Evolutionary conservation across 2,329 filamentous ascomycete species (phyloP).

Genomic region (Zymoseptoria crescenta): DNA sequence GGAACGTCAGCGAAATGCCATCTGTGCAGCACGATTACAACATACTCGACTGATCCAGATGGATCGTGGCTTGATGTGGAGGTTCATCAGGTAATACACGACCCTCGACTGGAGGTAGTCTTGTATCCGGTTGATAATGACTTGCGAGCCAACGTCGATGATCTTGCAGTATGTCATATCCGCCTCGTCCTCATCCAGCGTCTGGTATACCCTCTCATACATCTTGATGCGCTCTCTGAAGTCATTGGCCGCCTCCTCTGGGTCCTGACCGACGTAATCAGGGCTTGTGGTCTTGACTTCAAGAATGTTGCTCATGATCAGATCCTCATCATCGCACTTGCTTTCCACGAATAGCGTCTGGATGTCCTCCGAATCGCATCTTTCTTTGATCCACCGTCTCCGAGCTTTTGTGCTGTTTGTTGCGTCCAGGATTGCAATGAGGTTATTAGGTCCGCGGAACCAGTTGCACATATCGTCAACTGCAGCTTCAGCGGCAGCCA

Average conservation of each 20-base stretch:
- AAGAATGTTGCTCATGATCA: conserved; percentile 97
- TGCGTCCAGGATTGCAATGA: conserved; percentile 90
- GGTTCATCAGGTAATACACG: conserved; percentile 97
- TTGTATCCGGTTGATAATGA: conserved; percentile 95
- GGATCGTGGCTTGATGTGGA: conserved; percentile 91
- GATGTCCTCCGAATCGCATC: conserved; percentile 61
- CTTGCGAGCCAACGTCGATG: conserved; percentile 89
- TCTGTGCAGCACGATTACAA: neutral
- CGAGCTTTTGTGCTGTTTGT: conserved; percentile 92
- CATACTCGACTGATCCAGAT: conserved; percentile 79
- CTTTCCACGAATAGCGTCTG: conserved; percentile 95
- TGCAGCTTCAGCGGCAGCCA: conserved; percentile 82
- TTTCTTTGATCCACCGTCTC: conserved; percentile 82
- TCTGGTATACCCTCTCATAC: conserved; percentile 95
- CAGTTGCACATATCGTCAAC: conserved; percentile 89
- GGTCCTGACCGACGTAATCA: conserved; percentile 90
- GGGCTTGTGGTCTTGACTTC: conserved; percentile 88
- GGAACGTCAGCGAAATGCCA: conserved; percentile 4
- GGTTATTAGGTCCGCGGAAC: conserved; percentile 69
- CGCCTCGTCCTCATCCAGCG: conserved; percentile 80
- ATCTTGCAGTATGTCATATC: conserved; percentile 93
- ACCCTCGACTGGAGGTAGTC: conserved; percentile 95
- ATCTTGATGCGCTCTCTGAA: conserved; percentile 92
- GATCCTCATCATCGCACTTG: conserved; percentile 88
- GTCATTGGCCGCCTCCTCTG: conserved; percentile 80